Conservation (phyloP, 768 basidiomycete species). For the Mycena rosella region DNA sequence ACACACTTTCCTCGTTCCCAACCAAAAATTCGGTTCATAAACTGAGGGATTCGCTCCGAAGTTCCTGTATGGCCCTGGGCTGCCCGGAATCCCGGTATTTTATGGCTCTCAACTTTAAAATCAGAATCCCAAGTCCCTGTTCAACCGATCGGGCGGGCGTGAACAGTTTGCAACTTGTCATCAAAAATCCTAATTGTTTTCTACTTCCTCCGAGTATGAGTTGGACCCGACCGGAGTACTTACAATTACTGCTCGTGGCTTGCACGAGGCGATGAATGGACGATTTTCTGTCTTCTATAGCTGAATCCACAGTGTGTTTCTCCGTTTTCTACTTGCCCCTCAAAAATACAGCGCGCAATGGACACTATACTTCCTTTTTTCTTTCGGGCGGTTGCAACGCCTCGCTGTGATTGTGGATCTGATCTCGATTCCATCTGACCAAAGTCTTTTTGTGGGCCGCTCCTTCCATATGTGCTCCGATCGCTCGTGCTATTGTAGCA, state of each 20-base stretch:
- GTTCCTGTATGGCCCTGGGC: no score
- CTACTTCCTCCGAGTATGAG: not conserved
- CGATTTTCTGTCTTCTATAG: not conserved
- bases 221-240: not conserved
- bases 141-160: no score
- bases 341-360: not conserved
- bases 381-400: not conserved
- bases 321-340: not conserved
- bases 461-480: not conserved
- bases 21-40: no score
- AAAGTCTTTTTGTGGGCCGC: not conserved
- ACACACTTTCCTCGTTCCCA: no score
- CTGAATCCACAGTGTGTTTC: not conserved
- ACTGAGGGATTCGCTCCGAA: no score
- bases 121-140: no score
- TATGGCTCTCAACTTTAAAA: no score
- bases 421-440: not conserved
- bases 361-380: no score
- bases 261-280: no score
- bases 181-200: slow-evolving; percentile 1
- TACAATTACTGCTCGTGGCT: no score
- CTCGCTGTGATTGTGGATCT: not conserved
- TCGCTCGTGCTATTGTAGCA: not conserved
- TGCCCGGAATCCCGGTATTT: no score
- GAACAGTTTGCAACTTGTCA: no score